phyloP scores from a whole-genome alignment of 2,329 filamentous ascomycete genomes.

The Aspergillus persii region DNA sequence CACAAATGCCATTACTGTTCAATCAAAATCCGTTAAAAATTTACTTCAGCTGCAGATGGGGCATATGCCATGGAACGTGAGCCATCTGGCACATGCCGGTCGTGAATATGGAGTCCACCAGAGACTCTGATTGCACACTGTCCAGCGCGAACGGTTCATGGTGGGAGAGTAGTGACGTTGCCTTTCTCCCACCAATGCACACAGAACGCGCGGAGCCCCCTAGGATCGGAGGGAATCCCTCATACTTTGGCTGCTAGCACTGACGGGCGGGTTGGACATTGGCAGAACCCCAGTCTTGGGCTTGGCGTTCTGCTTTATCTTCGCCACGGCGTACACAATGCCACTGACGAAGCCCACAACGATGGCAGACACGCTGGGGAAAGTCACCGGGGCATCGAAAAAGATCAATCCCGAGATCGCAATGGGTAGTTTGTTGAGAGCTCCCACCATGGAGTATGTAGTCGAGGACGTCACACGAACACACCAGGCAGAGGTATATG shows the following conservation, averaged over 20 bases:
- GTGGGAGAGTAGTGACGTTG: not conserved
- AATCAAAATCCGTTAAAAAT: constrained; percentile 6
- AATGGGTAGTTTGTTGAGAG: constrained; percentile 96
- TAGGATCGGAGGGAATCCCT: constrained; percentile 76
- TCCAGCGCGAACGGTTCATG: not conserved
- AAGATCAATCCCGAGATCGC: constrained; percentile 90
- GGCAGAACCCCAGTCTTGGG: constrained; percentile 68
- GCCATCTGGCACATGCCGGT: constrained; percentile 29
- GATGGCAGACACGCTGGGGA: constrained; percentile 90
- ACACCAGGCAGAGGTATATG: constrained; percentile 99
- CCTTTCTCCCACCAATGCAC: not conserved
- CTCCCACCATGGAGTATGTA: constrained; percentile 98
- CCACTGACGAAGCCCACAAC: constrained; percentile 87
- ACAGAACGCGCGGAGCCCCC: constrained; percentile 2
- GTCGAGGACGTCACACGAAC: constrained; percentile 96
- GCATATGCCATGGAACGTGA: constrained; percentile 31
- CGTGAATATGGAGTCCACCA: constrained; percentile 4
- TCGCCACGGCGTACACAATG: constrained; percentile 83
- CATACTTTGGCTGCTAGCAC: constrained; percentile 87
- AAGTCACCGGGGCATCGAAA: constrained; percentile 89
- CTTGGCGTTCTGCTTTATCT: constrained; percentile 72
- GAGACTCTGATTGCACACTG: not conserved
- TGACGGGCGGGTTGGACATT: constrained; percentile 68
- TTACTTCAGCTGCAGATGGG: constrained; percentile 23
- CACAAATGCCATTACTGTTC: constrained; percentile 23